These are phyloP conservation scores for Populus trichocarpa DNA, from an alignment of 441 rosid genomes.

Conservation along the genomic window DNA sequence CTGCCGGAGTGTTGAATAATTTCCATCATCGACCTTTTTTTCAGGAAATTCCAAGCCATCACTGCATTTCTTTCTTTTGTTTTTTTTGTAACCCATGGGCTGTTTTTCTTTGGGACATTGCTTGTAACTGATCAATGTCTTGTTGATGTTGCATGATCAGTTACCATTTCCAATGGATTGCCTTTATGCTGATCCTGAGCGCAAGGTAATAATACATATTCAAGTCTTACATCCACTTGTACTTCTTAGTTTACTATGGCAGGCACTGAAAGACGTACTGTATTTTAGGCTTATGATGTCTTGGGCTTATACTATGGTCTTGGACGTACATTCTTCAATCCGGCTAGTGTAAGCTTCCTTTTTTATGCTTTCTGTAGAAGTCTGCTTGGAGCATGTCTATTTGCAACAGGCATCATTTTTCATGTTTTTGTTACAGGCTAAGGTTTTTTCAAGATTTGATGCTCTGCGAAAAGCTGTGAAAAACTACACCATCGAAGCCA, in stretches of 20 bases:
- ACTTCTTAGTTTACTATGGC: neutral
- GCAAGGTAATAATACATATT: slow-evolving; percentile 44
- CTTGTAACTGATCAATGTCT: neutral
- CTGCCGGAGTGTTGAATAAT: neutral
- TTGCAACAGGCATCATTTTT: neutral
- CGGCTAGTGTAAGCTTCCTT: slow-evolving; percentile 59
- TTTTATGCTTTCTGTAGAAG: neutral
- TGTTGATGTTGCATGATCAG: slow-evolving; percentile 33
- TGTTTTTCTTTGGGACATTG: neutral
- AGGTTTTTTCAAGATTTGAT: slow-evolving; percentile 61
- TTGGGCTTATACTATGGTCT: slow-evolving; percentile 74
- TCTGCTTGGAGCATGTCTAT: neutral
- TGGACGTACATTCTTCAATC: slow-evolving; percentile 86
- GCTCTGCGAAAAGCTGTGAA: slow-evolving; percentile 50
- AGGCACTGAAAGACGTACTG: neutral
- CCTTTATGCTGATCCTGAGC: slow-evolving; percentile 87
- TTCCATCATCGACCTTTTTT: neutral
- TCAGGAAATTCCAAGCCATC: neutral
- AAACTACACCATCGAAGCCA: slow-evolving; percentile 75
- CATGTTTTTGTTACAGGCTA: slow-evolving; percentile 35
- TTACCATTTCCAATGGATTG: slow-evolving; percentile 82
- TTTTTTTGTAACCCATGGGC: neutral
- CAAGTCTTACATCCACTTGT: neutral
- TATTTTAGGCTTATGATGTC: slow-evolving; percentile 65
- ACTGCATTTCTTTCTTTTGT: neutral